Percentiles rank a stretch among this genome's conserved stretches.
These are phyloP conservation scores for Eucalyptus rudis DNA, from an alignment of 345 rosid genomes.

Conservation along the genomic window DNA sequence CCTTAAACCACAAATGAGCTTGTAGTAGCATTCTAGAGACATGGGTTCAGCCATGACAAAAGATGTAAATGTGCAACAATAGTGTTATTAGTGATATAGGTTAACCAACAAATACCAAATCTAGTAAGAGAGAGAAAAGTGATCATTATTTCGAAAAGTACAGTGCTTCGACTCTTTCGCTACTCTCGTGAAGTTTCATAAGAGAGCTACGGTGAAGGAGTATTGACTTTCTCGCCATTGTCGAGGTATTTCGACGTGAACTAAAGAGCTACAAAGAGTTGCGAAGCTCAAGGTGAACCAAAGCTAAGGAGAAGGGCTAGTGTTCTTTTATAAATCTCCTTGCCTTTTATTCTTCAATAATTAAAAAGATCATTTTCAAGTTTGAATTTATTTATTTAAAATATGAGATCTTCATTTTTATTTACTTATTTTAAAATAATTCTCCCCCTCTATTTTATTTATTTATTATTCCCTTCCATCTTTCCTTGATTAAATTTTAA, in stretches of 20 bases:
- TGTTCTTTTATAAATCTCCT: not conserved
- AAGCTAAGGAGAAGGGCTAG: not conserved
- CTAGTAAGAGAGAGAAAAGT: fast-evolving
- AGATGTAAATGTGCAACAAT: too few species aligned
- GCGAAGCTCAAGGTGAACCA: not conserved
- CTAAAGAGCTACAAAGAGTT: not conserved
- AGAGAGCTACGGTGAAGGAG: not conserved
- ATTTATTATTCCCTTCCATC: not conserved
- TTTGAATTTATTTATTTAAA: not conserved
- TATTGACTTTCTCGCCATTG: too few species aligned
- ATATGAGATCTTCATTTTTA: not conserved
- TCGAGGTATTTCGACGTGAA: not conserved
- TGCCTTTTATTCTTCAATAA: not conserved
- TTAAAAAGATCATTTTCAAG: not conserved
- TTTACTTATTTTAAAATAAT: not conserved
- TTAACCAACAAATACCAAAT: not conserved
- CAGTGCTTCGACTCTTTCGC: not conserved
- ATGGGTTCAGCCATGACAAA: not conserved
- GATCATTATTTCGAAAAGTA: fast-evolving
- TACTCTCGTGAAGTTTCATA: not conserved
- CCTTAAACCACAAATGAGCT: not conserved
- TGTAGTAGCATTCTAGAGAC: not conserved
- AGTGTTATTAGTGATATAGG: not conserved
- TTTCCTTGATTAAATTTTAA: not conserved
- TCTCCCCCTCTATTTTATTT: not conserved